phyloP scores from a whole-genome alignment of 768 basidiomycete species.

The Mycena venus region DNA sequence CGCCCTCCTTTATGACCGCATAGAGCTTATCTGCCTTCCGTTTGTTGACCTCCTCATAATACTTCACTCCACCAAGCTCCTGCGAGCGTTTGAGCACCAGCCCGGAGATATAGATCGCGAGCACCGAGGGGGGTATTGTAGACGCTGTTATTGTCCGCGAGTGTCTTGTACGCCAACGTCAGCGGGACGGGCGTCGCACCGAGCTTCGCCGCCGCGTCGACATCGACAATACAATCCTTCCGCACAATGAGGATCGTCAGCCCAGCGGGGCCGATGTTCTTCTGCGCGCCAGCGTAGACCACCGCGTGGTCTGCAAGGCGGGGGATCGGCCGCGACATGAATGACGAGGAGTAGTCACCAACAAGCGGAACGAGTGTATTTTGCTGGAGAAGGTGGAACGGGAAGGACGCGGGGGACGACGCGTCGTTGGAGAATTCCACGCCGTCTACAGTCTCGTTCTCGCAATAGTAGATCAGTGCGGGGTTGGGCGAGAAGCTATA shows the following conservation, averaged over 20 bases:
- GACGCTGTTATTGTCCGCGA: conserved; percentile 81
- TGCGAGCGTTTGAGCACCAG: conserved; percentile 84
- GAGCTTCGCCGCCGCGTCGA: conserved; percentile 80
- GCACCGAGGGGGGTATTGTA: conserved; percentile 95
- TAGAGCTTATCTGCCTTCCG: conserved; percentile 87
- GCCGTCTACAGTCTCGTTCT: conserved; percentile 98
- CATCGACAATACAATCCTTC: conserved; percentile 94
- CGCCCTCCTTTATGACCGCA: conserved; percentile 76
- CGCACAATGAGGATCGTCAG: conserved; percentile 94
- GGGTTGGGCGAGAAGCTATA: conserved; percentile 87
- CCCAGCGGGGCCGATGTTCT: conserved; percentile 97
- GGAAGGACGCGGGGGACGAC: conserved; percentile 77
- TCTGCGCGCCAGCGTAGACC: conserved; percentile 97
- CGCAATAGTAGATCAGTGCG: conserved; percentile 97
- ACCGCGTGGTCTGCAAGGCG: conserved; percentile 90
- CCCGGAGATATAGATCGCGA: conserved; percentile 91
- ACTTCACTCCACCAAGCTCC: conserved; percentile 73
- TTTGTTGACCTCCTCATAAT: conserved; percentile 75
- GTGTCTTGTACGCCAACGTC: conserved; percentile 85
- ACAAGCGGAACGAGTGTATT: conserved; percentile 82
- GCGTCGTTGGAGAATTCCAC: conserved; percentile 83
- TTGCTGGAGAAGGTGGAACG: conserved; percentile 79
- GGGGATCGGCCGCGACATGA: conserved; percentile 95
- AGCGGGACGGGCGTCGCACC: conserved; percentile 84
- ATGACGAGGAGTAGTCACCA: conserved; percentile 95